A percentile compares a stretch with the other conserved stretches of the same genome.
Evolutionary conservation across 192 early-diverging fungal species (phyloP).

Genomic region (Linnemannia elongata): DNA sequence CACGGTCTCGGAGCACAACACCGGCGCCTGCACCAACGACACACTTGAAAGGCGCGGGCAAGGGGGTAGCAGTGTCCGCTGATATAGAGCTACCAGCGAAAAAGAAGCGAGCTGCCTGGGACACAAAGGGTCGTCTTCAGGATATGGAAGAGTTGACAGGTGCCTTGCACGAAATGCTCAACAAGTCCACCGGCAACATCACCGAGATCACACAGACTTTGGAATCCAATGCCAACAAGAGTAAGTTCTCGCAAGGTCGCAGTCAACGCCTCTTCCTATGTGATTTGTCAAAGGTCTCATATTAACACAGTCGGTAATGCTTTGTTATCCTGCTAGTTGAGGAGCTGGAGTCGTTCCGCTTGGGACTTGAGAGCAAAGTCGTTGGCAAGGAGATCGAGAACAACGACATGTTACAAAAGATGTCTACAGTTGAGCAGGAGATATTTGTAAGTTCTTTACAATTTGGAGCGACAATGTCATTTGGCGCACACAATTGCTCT

Average conservation of each 20-base stretch:
- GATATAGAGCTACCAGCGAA: neutral
- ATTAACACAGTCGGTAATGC: neutral
- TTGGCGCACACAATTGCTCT: neutral
- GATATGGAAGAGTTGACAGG: constrained; percentile 15
- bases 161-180: neutral
- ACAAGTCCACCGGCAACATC: neutral
- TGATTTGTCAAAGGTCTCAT: neutral
- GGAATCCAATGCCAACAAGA: neutral
- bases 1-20: neutral
- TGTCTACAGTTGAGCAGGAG: constrained; percentile 7
- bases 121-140: constrained; percentile 7
- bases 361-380: neutral
- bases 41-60: neutral
- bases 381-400: constrained; percentile 8
- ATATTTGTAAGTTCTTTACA: neutral
- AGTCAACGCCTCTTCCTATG: too few species aligned
- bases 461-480: neutral
- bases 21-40: neutral
- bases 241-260: neutral
- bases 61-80: neutral
- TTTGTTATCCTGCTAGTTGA: neutral
- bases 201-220: neutral
- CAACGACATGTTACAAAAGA: constrained; percentile 2
- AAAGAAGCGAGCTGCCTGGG: constrained; percentile 17
- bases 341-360: neutral